A percentile compares a stretch with the other conserved stretches of the same genome.
Evolutionary conservation across 2,329 filamentous ascomycete genomes (phyloP).

Genomic region (Amphichorda felina): DNA sequence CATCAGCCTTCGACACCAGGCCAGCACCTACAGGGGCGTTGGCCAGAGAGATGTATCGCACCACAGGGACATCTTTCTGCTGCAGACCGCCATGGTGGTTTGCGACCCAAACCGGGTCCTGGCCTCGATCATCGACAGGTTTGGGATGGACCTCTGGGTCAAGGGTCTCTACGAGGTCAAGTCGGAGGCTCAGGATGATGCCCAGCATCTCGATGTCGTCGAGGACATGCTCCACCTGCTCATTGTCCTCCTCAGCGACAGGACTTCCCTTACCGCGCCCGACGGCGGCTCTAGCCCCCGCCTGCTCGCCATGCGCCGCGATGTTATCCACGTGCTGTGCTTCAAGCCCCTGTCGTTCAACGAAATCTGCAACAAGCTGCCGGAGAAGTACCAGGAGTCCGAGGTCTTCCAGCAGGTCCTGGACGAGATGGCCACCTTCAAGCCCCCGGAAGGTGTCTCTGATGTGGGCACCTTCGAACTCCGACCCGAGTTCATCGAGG

Average conservation of each 20-base stretch:
- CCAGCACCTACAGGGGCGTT: slow-evolving; percentile 84
- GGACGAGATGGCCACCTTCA: slow-evolving; percentile 79
- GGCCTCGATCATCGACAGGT: slow-evolving; percentile 83
- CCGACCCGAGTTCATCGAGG: slow-evolving; percentile 71
- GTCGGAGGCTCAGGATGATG: slow-evolving; percentile 67
- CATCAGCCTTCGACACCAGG: slow-evolving; percentile 89
- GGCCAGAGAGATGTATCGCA: slow-evolving; percentile 84
- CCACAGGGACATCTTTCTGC: slow-evolving; percentile 85
- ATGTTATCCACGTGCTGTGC: slow-evolving; percentile 87
- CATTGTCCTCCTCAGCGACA: slow-evolving; percentile 81
- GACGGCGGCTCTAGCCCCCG: slow-evolving; percentile 55
- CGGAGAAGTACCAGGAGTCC: slow-evolving; percentile 80
- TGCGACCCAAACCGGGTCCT: slow-evolving; percentile 76
- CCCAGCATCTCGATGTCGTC: slow-evolving; percentile 80
- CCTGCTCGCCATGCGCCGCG: slow-evolving; percentile 64
- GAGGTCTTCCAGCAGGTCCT: slow-evolving; percentile 80
- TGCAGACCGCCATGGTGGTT: slow-evolving; percentile 82
- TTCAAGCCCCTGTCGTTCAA: slow-evolving; percentile 95
- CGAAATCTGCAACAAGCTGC: slow-evolving; percentile 74
- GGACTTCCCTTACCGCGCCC: slow-evolving; percentile 62
- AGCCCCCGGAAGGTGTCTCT: slow-evolving; percentile 78
- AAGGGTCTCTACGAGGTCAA: slow-evolving; percentile 67
- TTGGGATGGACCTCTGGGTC: slow-evolving; percentile 80
- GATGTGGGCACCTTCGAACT: slow-evolving; percentile 93
- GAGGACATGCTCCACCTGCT: slow-evolving; percentile 94